These are phyloP conservation scores for Hapsidospora chrysogenum DNA, from an alignment of 495 filamentous ascomycete species.

Conservation along the genomic window DNA sequence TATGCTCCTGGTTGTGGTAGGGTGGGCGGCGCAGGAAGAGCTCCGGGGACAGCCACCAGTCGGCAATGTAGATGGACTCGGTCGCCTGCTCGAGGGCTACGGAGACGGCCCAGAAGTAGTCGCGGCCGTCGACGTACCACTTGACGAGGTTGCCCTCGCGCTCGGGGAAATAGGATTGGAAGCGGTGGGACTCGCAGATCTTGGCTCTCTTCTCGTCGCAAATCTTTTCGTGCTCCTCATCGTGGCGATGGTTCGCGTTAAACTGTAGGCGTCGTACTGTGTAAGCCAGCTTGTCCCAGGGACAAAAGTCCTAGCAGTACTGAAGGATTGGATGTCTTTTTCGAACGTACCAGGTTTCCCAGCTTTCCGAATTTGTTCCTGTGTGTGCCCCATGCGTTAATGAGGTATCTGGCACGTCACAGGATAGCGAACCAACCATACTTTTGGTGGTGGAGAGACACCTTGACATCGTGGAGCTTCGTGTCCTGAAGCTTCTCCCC, in stretches of 20 bases:
- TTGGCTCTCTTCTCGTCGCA: conserved; percentile 64
- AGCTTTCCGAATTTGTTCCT: conserved; percentile 39
- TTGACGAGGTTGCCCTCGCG: conserved; percentile 75
- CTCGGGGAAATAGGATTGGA: conserved; percentile 71
- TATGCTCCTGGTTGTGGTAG: conserved; percentile 66
- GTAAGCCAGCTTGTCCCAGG: neutral
- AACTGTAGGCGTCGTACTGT: conserved; percentile 18
- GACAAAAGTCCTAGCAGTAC: conserved; percentile 3
- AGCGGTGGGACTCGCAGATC: conserved; percentile 66
- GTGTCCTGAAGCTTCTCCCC: conserved; percentile 31
- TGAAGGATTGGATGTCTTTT: too few species aligned
- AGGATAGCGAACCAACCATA: too few species aligned
- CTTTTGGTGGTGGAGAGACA: conserved; percentile 30
- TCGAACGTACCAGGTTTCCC: conserved; percentile 34
- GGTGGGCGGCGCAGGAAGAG: conserved; percentile 79
- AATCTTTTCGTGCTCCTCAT: conserved; percentile 74
- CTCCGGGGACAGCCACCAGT: conserved; percentile 96
- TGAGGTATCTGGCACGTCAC: neutral
- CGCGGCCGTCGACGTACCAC: conserved; percentile 89
- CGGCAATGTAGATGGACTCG: conserved; percentile 87
- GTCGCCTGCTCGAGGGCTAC: conserved; percentile 71
- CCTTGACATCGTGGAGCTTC: conserved; percentile 29
- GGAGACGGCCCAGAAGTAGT: conserved; percentile 90
- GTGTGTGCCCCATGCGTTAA: neutral
- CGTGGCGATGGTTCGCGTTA: conserved; percentile 87